These are phyloP conservation scores for Cyberlindnera nakhonratchasimensis DNA, from an alignment of 805 yeast genomes.

Conservation along the genomic window DNA sequence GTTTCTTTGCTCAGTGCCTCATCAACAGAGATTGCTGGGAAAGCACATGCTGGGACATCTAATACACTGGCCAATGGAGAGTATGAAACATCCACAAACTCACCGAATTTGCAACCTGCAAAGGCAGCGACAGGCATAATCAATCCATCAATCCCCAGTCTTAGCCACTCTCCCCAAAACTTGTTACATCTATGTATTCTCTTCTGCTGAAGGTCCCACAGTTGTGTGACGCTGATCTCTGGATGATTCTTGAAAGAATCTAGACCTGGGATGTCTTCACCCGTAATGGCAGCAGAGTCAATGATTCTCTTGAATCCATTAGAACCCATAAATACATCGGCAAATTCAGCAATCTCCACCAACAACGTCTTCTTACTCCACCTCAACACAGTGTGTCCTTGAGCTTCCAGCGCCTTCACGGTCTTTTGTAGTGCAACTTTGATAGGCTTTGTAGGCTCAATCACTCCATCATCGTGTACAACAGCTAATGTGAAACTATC, in stretches of 20 bases:
- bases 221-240: constrained; percentile 35
- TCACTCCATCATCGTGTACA: constrained; percentile 38
- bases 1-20: constrained; percentile 35
- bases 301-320: constrained; percentile 39
- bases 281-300: constrained; percentile 33
- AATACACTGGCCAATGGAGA: constrained; percentile 54
- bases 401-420: constrained; percentile 29
- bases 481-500: constrained; percentile 39
- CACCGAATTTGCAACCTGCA: constrained; percentile 31
- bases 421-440: constrained; percentile 39
- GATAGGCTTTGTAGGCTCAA: constrained; percentile 51
- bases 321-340: constrained; percentile 32
- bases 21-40: constrained; percentile 50
- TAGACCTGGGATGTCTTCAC: constrained; percentile 41
- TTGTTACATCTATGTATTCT: constrained; percentile 36
- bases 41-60: constrained; percentile 52
- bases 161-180: constrained; percentile 41
- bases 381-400: constrained; percentile 49
- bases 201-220: constrained; percentile 41
- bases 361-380: constrained; percentile 38
- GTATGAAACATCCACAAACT: constrained; percentile 46
- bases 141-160: constrained; percentile 44
- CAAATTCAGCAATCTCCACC: constrained; percentile 31
- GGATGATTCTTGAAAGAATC: constrained; percentile 32
- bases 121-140: constrained; percentile 48